A percentile compares a stretch with the other conserved stretches of the same genome.
phyloP scores from a whole-genome alignment of 371 early-diverging fungal genomes.

The Apophysomyces sp. region DNA sequence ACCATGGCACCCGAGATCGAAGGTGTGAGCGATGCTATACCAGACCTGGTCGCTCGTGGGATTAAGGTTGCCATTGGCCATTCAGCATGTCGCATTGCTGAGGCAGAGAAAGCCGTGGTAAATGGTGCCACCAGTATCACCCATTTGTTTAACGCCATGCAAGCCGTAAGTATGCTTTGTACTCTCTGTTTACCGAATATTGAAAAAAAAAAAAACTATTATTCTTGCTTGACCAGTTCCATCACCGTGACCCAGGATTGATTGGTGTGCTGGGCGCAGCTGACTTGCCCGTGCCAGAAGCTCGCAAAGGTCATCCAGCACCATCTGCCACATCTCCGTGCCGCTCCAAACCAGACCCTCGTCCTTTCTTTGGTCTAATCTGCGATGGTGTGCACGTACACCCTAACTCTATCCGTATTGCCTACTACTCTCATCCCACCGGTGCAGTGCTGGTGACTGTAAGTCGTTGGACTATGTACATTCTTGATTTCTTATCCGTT shows the following conservation, averaged over 20 bases:
- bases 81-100: slow-evolving; percentile 64
- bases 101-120: slow-evolving; percentile 63
- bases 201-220: neutral
- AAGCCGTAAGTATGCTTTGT: slow-evolving; percentile 32
- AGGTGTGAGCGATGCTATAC: slow-evolving; percentile 68
- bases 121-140: slow-evolving; percentile 70
- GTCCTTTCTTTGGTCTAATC: slow-evolving; percentile 82
- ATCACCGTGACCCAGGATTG: slow-evolving; percentile 84
- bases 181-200: neutral
- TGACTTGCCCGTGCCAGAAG: slow-evolving; percentile 32
- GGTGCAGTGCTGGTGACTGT: slow-evolving; percentile 73
- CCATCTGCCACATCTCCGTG: slow-evolving; percentile 35
- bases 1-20: slow-evolving; percentile 80
- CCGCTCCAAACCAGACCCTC: slow-evolving; percentile 44
- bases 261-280: slow-evolving; percentile 72
- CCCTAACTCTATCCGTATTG: slow-evolving; percentile 80
- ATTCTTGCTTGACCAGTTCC: slow-evolving; percentile 48
- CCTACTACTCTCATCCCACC: slow-evolving; percentile 75
- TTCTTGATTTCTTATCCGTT: neutral
- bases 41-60: slow-evolving; percentile 57
- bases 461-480: neutral
- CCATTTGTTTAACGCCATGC: slow-evolving; percentile 81
- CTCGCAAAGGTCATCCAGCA: slow-evolving; percentile 23
- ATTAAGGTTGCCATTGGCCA: slow-evolving; percentile 71
- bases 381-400: slow-evolving; percentile 84